Percentiles rank a stretch among this genome's conserved stretches.
Evolutionary conservation across 2,329 filamentous ascomycete genomes (phyloP).

Genomic region (Colletotrichum melonis): DNA sequence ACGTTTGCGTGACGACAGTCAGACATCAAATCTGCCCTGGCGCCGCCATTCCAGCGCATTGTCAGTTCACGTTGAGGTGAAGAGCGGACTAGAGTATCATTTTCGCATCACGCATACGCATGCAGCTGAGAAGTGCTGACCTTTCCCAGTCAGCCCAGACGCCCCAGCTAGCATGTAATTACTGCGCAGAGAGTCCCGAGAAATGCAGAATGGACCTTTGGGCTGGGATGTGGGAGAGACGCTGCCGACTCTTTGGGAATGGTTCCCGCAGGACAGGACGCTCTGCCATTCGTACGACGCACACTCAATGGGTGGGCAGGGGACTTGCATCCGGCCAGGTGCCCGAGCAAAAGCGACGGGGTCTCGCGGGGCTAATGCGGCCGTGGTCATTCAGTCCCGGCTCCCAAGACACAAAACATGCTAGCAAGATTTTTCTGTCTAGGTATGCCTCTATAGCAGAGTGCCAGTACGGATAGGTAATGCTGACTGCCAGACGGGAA

Average conservation of each 20-base stretch:
- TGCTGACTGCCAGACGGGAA: not conserved
- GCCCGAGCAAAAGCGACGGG: not conserved
- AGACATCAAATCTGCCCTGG: not conserved
- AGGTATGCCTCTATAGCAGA: not conserved
- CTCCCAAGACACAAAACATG: not conserved
- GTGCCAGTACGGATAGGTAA: too few species aligned
- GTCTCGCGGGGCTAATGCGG: not conserved
- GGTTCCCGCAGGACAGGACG: slow-evolving; percentile 10
- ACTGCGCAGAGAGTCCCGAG: not conserved
- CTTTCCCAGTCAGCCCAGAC: not conserved
- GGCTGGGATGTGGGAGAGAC: slow-evolving; percentile 19
- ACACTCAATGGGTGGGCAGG: not conserved
- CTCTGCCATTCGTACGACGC: slow-evolving; percentile 10
- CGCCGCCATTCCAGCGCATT: not conserved
- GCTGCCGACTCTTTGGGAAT: slow-evolving; percentile 11
- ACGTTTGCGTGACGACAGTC: not conserved
- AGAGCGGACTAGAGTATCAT: not conserved
- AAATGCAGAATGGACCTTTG: not conserved
- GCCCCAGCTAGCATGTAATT: not conserved
- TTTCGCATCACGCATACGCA: not conserved
- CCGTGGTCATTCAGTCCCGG: not conserved
- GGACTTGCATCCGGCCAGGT: slow-evolving; percentile 5
- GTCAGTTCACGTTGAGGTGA: not conserved
- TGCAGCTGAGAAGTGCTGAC: not conserved
- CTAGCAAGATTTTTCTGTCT: not conserved